Evolutionary conservation across 2,329 filamentous ascomycete genomes (phyloP).

Genomic region (Alternaria conjuncta): DNA sequence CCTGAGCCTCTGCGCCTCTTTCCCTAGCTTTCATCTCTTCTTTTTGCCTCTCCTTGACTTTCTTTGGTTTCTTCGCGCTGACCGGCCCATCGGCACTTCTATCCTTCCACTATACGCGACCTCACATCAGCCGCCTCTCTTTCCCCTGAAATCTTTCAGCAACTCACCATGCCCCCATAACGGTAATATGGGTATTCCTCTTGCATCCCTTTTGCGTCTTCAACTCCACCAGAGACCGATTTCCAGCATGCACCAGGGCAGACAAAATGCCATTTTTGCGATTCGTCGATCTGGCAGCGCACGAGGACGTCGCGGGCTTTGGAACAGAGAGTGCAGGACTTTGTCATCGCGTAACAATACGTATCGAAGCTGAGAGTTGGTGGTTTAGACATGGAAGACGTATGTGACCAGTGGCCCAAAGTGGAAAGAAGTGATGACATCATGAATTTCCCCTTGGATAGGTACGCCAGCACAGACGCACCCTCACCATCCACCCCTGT

Average conservation of each 20-base stretch:
- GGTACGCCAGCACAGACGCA: neutral
- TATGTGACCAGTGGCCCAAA: neutral
- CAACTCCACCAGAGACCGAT: constrained; percentile 51
- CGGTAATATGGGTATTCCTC: constrained; percentile 26
- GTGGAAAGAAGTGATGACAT: constrained; percentile 13
- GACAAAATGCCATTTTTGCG: constrained; percentile 52
- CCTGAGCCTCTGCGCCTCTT: neutral
- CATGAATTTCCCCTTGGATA: constrained; percentile 7
- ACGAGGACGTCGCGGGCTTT: constrained; percentile 49
- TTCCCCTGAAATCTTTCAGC: constrained; percentile 13
- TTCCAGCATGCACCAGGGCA: constrained; percentile 54
- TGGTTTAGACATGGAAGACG: neutral
- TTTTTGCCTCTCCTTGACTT: constrained; percentile 46
- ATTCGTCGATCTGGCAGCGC: constrained; percentile 53
- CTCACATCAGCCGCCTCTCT: constrained; percentile 10
- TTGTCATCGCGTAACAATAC: constrained; percentile 25
- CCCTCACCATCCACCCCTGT: no score
- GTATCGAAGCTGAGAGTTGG: neutral
- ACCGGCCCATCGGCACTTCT: constrained; percentile 49
- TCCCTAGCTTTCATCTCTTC: constrained; percentile 11
- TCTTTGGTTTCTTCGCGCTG: constrained; percentile 52
- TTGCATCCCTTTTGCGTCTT: constrained; percentile 44
- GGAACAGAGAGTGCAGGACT: constrained; percentile 52
- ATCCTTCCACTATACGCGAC: constrained; percentile 47
- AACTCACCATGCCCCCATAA: constrained; percentile 45